phyloP scores from a whole-genome alignment of 208 protist genomes.

The Trypanosomatidae sp. region DNA sequence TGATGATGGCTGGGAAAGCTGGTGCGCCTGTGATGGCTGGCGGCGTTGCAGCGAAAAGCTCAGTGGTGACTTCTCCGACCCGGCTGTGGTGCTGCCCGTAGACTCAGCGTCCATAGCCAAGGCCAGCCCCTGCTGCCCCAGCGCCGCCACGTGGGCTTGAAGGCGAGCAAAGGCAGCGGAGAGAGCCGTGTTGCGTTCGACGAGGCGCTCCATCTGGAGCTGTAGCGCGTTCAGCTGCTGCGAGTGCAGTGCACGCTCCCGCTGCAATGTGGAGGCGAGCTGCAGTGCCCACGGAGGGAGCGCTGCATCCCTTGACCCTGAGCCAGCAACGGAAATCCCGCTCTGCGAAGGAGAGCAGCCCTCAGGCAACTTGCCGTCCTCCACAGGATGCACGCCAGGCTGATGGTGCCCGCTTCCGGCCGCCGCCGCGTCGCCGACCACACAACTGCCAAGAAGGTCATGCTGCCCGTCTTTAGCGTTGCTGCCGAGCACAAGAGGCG shows the following conservation, averaged over 20 bases:
- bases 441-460: not conserved
- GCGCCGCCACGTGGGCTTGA: slow-evolving; percentile 29
- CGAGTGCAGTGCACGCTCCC: slow-evolving; percentile 50
- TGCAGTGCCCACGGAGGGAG: slow-evolving; percentile 52
- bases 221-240: slow-evolving; percentile 73
- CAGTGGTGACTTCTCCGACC: slow-evolving; percentile 4
- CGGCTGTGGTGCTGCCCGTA: slow-evolving; percentile 12
- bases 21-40: slow-evolving; percentile 6
- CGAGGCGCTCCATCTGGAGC: slow-evolving; percentile 62
- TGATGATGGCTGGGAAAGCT: not conserved
- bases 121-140: slow-evolving; percentile 22
- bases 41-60: not conserved
- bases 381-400: not conserved
- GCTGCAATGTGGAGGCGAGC: slow-evolving; percentile 47
- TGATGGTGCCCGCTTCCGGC: not conserved
- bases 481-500: not conserved
- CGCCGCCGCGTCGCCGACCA: not conserved
- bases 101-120: slow-evolving; percentile 14
- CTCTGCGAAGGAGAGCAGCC: not conserved
- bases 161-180: slow-evolving; percentile 41
- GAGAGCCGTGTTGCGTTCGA: slow-evolving; percentile 46
- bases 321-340: not conserved
- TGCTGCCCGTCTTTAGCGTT: not conserved
- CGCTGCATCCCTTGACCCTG: slow-evolving; percentile 11
- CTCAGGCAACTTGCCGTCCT: not conserved